Conservation (phyloP, 208 protist species). For the Wallacemonas sp. region DNA sequence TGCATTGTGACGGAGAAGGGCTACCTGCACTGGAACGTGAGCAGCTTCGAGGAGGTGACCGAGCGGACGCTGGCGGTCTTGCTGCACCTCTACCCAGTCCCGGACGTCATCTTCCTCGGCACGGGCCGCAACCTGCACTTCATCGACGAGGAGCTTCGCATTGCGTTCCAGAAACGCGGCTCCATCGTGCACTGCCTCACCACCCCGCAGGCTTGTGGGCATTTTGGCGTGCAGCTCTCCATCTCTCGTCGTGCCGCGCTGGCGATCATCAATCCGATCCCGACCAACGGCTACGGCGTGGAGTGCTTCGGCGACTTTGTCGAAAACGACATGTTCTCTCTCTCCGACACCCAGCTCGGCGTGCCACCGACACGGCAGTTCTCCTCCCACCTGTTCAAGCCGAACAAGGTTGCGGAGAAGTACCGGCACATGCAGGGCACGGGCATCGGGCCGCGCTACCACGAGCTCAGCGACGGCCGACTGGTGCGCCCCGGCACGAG, state of each 20-base stretch:
- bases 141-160: slow-evolving; percentile 86
- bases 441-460: slow-evolving; percentile 82
- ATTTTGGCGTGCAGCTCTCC: slow-evolving; percentile 86
- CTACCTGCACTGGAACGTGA: slow-evolving; percentile 90
- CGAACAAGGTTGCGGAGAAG: slow-evolving; percentile 85
- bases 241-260: slow-evolving; percentile 75
- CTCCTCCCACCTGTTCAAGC: slow-evolving; percentile 62
- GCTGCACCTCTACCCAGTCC: slow-evolving; percentile 86
- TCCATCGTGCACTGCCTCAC: slow-evolving; percentile 87
- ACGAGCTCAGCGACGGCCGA: slow-evolving; percentile 79
- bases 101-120: slow-evolving; percentile 86
- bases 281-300: slow-evolving; percentile 85
- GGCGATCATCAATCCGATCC: slow-evolving; percentile 87
- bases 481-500: slow-evolving; percentile 83
- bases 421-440: slow-evolving; percentile 87
- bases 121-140: slow-evolving; percentile 87
- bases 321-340: slow-evolving; percentile 88
- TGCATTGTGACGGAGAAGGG: slow-evolving; percentile 88
- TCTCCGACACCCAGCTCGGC: slow-evolving; percentile 83
- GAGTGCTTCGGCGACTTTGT: slow-evolving; percentile 92
- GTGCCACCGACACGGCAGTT: slow-evolving; percentile 82
- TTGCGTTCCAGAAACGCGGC: slow-evolving; percentile 87
- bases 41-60: slow-evolving; percentile 88
- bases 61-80: slow-evolving; percentile 82
- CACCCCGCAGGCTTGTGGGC: slow-evolving; percentile 78